phyloP scores from a whole-genome alignment of 2,329 filamentous ascomycete genomes.

The Clarireedia hainanense region DNA sequence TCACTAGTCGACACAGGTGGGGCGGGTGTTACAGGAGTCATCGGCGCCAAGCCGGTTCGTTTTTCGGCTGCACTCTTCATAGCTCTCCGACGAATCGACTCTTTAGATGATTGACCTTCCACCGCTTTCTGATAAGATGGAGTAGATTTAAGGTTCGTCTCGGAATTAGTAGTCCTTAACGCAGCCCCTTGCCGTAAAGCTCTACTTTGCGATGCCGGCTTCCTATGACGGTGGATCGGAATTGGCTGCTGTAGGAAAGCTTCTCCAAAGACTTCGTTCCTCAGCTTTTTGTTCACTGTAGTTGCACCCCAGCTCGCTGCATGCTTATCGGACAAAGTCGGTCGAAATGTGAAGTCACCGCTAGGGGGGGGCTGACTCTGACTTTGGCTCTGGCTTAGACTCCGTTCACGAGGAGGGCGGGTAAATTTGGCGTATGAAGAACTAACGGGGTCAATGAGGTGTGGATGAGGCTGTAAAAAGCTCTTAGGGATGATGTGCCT shows the following conservation, averaged over 20 bases:
- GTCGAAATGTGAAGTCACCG: slow-evolving; percentile 27
- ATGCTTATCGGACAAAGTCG: slow-evolving; percentile 45
- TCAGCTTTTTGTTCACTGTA: slow-evolving; percentile 77
- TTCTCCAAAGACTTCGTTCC: slow-evolving; percentile 87
- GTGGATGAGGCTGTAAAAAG: slow-evolving; percentile 56
- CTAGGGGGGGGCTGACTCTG: slow-evolving; percentile 15
- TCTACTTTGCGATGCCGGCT: slow-evolving; percentile 56
- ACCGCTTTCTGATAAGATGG: slow-evolving; percentile 14
- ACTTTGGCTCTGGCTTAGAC: slow-evolving; percentile 16
- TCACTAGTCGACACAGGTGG: slow-evolving; percentile 3
- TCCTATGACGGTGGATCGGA: slow-evolving; percentile 66
- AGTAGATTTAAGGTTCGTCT: slow-evolving; percentile 25
- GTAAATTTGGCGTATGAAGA: slow-evolving; percentile 19
- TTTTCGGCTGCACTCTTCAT: slow-evolving; percentile 24
- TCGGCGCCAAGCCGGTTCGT: slow-evolving; percentile 11
- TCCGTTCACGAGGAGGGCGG: slow-evolving; percentile 28
- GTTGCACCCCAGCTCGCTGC: slow-evolving; percentile 81
- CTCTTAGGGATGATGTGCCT: slow-evolving; percentile 85
- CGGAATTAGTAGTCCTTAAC: slow-evolving; percentile 26
- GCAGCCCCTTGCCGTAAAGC: slow-evolving; percentile 45
- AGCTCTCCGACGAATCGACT: slow-evolving; percentile 29
- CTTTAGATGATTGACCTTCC: slow-evolving; percentile 35
- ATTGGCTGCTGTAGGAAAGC: slow-evolving; percentile 82
- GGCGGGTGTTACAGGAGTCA: slow-evolving; percentile 10
- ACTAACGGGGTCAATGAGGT: slow-evolving; percentile 28